Percentiles rank a stretch among this genome's conserved stretches.
These are phyloP conservation scores for Urochloa ruziziensis DNA, from an alignment of 176 grass and related monocot species.

Conservation along the genomic window DNA sequence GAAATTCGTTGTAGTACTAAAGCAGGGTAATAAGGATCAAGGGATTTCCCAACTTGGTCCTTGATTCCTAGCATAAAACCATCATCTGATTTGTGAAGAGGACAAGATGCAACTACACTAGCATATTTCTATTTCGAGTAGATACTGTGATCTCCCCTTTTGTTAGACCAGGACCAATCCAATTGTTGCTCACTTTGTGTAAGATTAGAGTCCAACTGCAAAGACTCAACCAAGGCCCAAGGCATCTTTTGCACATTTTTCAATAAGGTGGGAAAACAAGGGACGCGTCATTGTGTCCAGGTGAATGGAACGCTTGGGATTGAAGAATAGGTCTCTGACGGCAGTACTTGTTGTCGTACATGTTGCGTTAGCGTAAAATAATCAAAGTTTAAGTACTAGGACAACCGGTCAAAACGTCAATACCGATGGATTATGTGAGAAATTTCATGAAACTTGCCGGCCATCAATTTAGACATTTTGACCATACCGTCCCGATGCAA, in stretches of 20 bases:
- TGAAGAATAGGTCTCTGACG: not conserved
- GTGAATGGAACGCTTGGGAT: slow-evolving; percentile 29
- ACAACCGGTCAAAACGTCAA: slow-evolving; percentile 10
- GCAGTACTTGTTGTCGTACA: slow-evolving; percentile 10
- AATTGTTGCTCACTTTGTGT: not conserved
- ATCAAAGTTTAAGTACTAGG: not conserved
- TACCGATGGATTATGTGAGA: not conserved
- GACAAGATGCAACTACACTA: not conserved
- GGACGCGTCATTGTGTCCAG: slow-evolving; percentile 17
- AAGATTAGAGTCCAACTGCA: not conserved
- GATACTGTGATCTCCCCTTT: not conserved
- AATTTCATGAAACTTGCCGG: not conserved
- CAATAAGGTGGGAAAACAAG: not conserved
- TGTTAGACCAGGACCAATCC: not conserved
- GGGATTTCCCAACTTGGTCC: not conserved
- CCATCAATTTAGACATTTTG: slow-evolving; percentile 1
- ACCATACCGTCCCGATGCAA: not conserved
- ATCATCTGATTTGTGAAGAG: not conserved
- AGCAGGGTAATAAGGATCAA: not conserved
- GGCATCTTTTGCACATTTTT: slow-evolving; percentile 16
- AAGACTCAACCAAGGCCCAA: not conserved
- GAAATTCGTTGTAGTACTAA: not conserved
- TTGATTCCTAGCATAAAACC: slow-evolving; percentile 24
- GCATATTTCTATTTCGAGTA: not conserved
- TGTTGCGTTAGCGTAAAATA: slow-evolving; percentile 14